Evolutionary conservation across 768 basidiomycete species (phyloP).

Genomic region (Gloeophyllum trabeum): DNA sequence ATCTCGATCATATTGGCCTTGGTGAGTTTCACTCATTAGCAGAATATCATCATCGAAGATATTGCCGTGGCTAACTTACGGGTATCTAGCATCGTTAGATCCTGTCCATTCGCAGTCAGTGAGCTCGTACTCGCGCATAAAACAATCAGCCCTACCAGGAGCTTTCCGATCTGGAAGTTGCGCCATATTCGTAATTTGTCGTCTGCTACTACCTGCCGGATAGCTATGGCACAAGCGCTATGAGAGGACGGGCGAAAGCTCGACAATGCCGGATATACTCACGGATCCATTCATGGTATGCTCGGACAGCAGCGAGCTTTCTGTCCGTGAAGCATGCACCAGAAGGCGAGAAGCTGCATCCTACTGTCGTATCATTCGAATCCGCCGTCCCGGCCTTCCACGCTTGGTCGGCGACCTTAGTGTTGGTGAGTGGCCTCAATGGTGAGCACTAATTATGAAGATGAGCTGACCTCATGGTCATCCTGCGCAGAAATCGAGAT

Average conservation of each 20-base stretch:
- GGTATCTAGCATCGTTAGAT: slow-evolving; percentile 53
- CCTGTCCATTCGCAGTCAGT: no score
- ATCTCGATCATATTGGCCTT: slow-evolving; percentile 45
- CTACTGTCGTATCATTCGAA: slow-evolving; percentile 38
- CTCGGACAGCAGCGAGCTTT: slow-evolving; percentile 45
- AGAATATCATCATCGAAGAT: no score
- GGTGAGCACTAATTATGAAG: slow-evolving; percentile 1
- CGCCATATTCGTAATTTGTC: slow-evolving; percentile 22
- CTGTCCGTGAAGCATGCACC: slow-evolving; percentile 49
- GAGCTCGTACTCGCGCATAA: no score
- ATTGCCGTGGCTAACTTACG: no score
- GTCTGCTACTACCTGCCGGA: not conserved
- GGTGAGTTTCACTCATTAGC: no score
- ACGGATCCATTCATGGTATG: slow-evolving; percentile 57
- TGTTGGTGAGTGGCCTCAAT: slow-evolving; percentile 3
- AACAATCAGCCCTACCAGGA: no score
- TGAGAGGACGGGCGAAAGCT: no score
- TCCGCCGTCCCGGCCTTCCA: slow-evolving; percentile 48
- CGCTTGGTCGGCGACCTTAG: slow-evolving; percentile 39
- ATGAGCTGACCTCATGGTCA: slow-evolving; percentile 34
- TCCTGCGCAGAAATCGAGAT: slow-evolving; percentile 21
- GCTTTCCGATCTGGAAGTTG: slow-evolving; percentile 51
- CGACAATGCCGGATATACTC: no score
- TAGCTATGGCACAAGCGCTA: no score
- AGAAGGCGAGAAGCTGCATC: slow-evolving; percentile 39